A percentile compares a stretch with the other conserved stretches of the same genome.
Conservation (phyloP, 169 alveolate genomes). For the Plasmodium billcollinsi region DNA sequence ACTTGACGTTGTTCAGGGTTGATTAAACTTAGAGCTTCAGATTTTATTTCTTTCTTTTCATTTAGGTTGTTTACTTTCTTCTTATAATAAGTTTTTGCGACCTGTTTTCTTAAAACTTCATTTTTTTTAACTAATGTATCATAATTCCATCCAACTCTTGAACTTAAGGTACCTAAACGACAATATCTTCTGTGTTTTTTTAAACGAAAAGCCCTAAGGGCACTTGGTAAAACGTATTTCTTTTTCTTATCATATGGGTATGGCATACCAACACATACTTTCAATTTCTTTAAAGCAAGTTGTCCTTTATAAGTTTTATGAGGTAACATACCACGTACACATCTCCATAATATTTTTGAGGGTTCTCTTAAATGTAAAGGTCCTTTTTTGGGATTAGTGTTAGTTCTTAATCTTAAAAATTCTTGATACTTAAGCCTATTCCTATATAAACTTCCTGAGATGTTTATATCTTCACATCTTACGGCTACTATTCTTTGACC, state of each 20-base stretch:
- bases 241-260: conserved; percentile 94
- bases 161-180: conserved; percentile 93
- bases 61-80: conserved; percentile 82
- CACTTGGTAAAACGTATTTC: conserved; percentile 95
- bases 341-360: conserved; percentile 97
- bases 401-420: conserved; percentile 95
- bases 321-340: conserved; percentile 99
- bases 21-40: conserved; percentile 33
- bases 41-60: conserved; percentile 52
- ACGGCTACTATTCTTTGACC: conserved; percentile 98
- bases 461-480: conserved; percentile 97
- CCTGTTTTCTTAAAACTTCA: conserved; percentile 94
- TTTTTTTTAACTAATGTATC: conserved; percentile 89
- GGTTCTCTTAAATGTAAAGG: conserved; percentile 98
- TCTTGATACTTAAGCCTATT: conserved; percentile 95
- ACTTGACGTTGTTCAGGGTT: conserved; percentile 67
- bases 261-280: conserved; percentile 96
- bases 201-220: conserved; percentile 92
- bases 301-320: conserved; percentile 98
- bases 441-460: conserved; percentile 97
- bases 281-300: conserved; percentile 95
- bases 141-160: conserved; percentile 95
- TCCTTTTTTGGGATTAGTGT: conserved; percentile 97
- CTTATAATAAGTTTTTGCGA: conserved; percentile 88
- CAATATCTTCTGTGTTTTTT: conserved; percentile 90